Evolutionary conservation across 768 basidiomycete genomes (phyloP).

Genomic region (Leccinellum rugosiceps): DNA sequence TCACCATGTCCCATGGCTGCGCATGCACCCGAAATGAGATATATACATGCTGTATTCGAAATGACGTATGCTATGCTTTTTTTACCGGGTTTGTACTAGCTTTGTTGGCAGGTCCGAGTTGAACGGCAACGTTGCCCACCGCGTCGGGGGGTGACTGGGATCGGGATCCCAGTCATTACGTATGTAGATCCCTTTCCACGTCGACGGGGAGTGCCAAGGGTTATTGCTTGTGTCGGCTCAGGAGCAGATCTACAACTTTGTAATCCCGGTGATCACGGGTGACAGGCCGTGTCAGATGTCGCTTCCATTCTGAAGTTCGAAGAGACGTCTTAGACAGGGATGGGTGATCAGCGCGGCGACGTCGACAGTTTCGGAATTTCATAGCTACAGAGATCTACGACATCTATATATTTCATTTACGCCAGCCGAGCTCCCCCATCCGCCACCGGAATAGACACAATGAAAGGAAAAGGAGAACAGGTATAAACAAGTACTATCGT

Average conservation of each 20-base stretch:
- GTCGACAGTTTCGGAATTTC: background rate
- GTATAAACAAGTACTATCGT: conserved; percentile 30
- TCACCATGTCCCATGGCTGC: no score
- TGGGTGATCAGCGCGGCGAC: background rate
- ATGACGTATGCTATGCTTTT: background rate
- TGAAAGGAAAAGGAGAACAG: conserved; percentile 6
- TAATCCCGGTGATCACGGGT: no score
- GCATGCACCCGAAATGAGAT: no score
- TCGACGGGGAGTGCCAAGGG: no score
- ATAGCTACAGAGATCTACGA: conserved; percentile 1
- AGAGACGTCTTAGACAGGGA: background rate
- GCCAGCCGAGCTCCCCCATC: background rate
- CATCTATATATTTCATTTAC: conserved; percentile 7
- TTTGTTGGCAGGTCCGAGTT: no score
- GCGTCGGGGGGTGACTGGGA: no score
- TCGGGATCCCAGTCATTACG: no score
- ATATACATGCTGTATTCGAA: no score
- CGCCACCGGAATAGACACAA: background rate
- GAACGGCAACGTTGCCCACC: no score
- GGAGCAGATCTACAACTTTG: background rate
- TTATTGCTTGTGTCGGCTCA: no score
- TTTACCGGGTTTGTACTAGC: no score
- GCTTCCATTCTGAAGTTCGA: background rate
- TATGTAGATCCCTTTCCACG: no score
- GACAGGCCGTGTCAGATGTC: background rate